Evolutionary conservation across 2,329 filamentous ascomycete species (phyloP).

Genomic region (Aspergillus brunneoviolaceus): DNA sequence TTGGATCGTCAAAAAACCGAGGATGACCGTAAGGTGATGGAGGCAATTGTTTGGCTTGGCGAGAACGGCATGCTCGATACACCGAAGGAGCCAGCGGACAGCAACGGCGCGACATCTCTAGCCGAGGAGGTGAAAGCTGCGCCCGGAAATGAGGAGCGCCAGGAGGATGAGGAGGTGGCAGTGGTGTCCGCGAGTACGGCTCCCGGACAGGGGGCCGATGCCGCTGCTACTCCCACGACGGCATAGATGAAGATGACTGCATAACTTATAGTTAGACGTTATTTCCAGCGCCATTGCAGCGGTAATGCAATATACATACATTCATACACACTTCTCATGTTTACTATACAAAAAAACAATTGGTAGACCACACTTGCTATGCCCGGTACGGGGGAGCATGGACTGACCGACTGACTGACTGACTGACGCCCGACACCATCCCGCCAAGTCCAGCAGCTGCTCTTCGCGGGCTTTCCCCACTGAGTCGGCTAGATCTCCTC

Average conservation of each 20-base stretch:
- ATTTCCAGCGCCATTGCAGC: background rate
- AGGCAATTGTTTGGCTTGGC: conserved; percentile 44
- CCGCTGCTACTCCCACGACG: background rate
- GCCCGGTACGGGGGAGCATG: too few relatives aligned
- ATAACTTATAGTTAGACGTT: background rate
- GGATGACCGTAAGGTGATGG: conserved; percentile 42
- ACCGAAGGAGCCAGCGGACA: conserved; percentile 1
- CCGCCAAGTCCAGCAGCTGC: too few relatives aligned
- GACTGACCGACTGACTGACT: too few relatives aligned
- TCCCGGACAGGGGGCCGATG: conserved; percentile 1
- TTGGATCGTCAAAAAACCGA: conserved; percentile 45
- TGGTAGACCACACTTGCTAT: too few relatives aligned
- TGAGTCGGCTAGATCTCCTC: too few relatives aligned
- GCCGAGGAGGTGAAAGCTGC: background rate
- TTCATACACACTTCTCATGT: background rate
- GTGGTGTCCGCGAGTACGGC: background rate
- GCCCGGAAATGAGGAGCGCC: background rate
- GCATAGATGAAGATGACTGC: background rate
- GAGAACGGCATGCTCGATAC: conserved; percentile 41
- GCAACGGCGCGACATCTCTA: background rate
- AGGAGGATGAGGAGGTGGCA: background rate
- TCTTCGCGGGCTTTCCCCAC: background rate
- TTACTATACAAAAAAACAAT: background rate
- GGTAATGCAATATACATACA: background rate
- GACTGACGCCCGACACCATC: too few relatives aligned